Evolutionary conservation across 148 eudicot species (phyloP).

Genomic region (Camellia sinensis): DNA sequence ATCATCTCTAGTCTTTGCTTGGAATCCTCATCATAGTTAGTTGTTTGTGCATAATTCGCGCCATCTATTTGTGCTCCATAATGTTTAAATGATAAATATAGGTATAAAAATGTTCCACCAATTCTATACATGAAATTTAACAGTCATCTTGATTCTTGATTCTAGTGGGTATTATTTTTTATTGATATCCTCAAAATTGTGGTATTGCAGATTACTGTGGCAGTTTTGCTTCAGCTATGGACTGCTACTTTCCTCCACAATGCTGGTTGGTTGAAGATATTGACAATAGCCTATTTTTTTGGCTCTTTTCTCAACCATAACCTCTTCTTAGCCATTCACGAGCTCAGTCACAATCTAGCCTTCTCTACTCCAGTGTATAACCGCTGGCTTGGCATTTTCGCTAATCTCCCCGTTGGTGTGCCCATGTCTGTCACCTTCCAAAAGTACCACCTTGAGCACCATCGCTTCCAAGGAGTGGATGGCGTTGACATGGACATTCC

Average conservation of each 20-base stretch:
- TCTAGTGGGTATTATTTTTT: neutral
- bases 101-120: neutral
- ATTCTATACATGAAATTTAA: too few species aligned
- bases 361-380: conserved; percentile 82
- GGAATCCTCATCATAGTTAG: neutral
- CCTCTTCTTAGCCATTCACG: conserved; percentile 94
- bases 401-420: conserved; percentile 91
- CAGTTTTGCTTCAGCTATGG: conserved; percentile 73
- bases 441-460: conserved; percentile 95
- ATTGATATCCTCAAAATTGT: neutral
- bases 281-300: conserved; percentile 64
- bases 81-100: neutral
- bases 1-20: neutral
- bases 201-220: conserved; percentile 60
- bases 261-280: conserved; percentile 55
- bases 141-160: neutral
- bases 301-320: conserved; percentile 96
- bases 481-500: conserved; percentile 94
- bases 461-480: conserved; percentile 86
- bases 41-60: neutral
- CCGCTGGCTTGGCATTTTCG: conserved; percentile 89
- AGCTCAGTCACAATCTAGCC: conserved; percentile 94
- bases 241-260: conserved; percentile 67
- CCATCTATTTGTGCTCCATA: neutral
- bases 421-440: conserved; percentile 98